These are phyloP conservation scores for Setomelanomma holmii DNA, from an alignment of 2,329 filamentous ascomycete genomes.

Conservation along the genomic window DNA sequence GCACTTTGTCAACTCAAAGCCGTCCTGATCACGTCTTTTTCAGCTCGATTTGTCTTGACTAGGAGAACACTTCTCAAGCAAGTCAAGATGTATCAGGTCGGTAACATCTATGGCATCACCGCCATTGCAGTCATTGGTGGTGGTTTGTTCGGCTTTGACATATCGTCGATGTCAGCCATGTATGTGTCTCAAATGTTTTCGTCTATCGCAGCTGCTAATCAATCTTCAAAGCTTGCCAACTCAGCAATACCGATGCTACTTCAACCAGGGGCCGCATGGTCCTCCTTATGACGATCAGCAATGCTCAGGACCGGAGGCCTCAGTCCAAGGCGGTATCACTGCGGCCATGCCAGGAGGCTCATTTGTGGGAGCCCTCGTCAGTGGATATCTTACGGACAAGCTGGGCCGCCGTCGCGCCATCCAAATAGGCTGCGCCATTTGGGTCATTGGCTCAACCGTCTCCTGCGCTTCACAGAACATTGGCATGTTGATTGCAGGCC, in stretches of 20 bases:
- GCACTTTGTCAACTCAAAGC: not conserved
- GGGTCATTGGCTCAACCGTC: constrained; percentile 67
- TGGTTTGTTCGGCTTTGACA: constrained; percentile 79
- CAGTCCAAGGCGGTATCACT: constrained; percentile 72
- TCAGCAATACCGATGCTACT: constrained; percentile 74
- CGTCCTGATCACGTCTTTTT: not conserved
- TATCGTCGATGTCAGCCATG: constrained; percentile 71
- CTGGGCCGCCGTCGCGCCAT: constrained; percentile 63
- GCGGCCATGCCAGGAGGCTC: constrained; percentile 76
- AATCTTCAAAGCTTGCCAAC: constrained; percentile 60
- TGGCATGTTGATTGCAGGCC: constrained; percentile 73
- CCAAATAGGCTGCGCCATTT: constrained; percentile 60
- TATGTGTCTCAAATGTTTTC: constrained; percentile 31
- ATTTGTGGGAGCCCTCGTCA: constrained; percentile 66
- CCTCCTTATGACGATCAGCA: constrained; percentile 38
- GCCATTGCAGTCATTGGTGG: constrained; percentile 69
- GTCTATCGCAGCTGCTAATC: too few relatives aligned
- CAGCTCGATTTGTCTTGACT: not conserved
- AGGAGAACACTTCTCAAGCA: constrained; percentile 1
- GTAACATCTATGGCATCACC: constrained; percentile 66
- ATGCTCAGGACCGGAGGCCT: constrained; percentile 55
- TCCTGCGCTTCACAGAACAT: constrained; percentile 70
- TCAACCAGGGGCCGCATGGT: constrained; percentile 61
- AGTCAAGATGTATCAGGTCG: constrained; percentile 50
- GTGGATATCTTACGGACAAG: constrained; percentile 65